Evolutionary conservation across 495 filamentous ascomycete genomes (phyloP).

Genomic region (Xylaria venustula): DNA sequence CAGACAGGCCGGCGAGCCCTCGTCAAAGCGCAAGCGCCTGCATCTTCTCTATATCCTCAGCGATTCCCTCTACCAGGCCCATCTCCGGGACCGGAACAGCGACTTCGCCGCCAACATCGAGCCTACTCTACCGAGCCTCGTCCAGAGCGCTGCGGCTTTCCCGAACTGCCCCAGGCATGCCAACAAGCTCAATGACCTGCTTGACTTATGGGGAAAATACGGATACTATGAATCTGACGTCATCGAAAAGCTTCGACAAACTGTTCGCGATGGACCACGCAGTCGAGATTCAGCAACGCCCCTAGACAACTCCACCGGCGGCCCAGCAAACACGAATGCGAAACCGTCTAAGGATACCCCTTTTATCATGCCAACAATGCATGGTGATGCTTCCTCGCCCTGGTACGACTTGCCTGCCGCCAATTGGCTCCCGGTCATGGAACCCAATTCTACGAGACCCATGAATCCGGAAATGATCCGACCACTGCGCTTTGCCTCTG

Average conservation of each 20-base stretch:
- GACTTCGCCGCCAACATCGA: constrained; percentile 61
- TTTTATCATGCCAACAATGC: constrained; percentile 69
- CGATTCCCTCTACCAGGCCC: constrained; percentile 79
- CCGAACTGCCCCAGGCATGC: constrained; percentile 64
- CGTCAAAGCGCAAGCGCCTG: constrained; percentile 66
- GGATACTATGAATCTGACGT: constrained; percentile 63
- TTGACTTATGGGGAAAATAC: constrained; percentile 71
- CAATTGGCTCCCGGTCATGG: constrained; percentile 75
- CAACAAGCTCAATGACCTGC: constrained; percentile 60
- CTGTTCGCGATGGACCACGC: constrained; percentile 47
- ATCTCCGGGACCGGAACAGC: constrained; percentile 56
- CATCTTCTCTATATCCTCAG: constrained; percentile 81
- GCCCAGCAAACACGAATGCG: constrained; percentile 9
- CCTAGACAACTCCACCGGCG: constrained; percentile 11
- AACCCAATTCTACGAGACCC: constrained; percentile 69
- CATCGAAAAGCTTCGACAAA: constrained; percentile 59
- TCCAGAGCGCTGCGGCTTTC: constrained; percentile 63
- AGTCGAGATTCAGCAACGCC: constrained; percentile 10
- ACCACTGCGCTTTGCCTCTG: constrained; percentile 69
- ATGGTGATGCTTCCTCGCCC: constrained; percentile 72
- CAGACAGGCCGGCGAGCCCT: constrained; percentile 42
- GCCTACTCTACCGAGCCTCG: constrained; percentile 57
- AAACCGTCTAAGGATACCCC: constrained; percentile 54
- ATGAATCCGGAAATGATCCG: constrained; percentile 71
- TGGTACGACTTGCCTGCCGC: constrained; percentile 86